Percentiles rank a stretch among this genome's conserved stretches.
phyloP scores from a whole-genome alignment of 768 basidiomycete genomes.

The Lactifluus hygrophoroides region DNA sequence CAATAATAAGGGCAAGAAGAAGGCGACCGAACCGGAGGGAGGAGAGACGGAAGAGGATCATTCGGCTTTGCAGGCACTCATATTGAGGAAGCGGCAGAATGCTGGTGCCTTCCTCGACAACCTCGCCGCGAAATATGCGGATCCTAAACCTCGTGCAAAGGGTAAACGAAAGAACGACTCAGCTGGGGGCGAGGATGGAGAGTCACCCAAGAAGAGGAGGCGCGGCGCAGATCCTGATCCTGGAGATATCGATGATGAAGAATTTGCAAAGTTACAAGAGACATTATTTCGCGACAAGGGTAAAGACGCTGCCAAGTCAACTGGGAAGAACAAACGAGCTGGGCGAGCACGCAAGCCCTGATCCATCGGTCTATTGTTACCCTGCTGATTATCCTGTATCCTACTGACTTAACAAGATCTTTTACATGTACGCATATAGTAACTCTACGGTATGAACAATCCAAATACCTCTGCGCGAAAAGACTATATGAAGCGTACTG shows the following conservation, averaged over 20 bases:
- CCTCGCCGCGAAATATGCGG: conserved; percentile 66
- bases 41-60: conserved; percentile 48
- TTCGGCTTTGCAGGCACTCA: conserved; percentile 71
- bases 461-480: not conserved
- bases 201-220: conserved; percentile 41
- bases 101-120: conserved; percentile 66
- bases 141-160: conserved; percentile 34
- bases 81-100: conserved; percentile 65
- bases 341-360: conserved; percentile 10
- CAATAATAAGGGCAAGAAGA: conserved; percentile 40
- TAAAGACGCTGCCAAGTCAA: conserved; percentile 3
- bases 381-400: not conserved
- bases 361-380: not conserved
- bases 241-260: conserved; percentile 58
- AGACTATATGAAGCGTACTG: conserved; percentile 57
- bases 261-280: conserved; percentile 52
- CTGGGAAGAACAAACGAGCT: conserved; percentile 11
- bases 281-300: conserved; percentile 41
- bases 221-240: conserved; percentile 29
- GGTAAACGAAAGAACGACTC: conserved; percentile 36
- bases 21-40: conserved; percentile 31
- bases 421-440: conserved; percentile 7
- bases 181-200: conserved; percentile 33
- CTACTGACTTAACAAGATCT: not conserved
- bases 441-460: conserved; percentile 1